A percentile compares a stretch with the other conserved stretches of the same genome.
Conservation (phyloP, 148 eudicot species). For the Rheum nobile region DNA sequence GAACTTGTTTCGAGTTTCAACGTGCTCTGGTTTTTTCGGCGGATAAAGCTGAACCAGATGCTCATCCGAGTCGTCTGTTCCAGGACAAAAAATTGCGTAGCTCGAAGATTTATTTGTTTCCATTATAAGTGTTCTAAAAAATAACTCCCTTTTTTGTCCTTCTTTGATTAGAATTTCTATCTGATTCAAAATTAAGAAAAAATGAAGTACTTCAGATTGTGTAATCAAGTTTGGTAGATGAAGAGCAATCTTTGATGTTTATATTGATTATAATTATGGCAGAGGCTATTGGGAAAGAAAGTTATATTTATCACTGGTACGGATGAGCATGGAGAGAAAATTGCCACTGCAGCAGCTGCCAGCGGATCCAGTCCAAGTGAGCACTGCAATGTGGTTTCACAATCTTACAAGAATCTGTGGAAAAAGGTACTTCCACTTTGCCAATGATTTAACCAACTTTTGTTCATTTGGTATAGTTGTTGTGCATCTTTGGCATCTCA, state of each 20-base stretch:
- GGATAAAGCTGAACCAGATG: neutral
- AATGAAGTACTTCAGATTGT: neutral
- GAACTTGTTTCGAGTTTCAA: neutral
- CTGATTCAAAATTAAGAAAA: neutral
- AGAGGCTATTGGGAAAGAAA: constrained; percentile 78
- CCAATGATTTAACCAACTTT: constrained; percentile 1
- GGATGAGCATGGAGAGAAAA: constrained; percentile 98
- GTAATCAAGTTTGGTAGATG: neutral
- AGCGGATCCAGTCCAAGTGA: constrained; percentile 56
- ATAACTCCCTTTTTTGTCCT: too few species aligned
- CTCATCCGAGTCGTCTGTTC: neutral
- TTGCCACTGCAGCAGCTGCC: constrained; percentile 84
- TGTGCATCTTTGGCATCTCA: neutral
- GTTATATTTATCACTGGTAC: constrained; percentile 96
- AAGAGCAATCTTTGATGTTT: neutral
- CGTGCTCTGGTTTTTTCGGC: neutral
- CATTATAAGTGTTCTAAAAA: neutral
- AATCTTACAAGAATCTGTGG: constrained; percentile 74
- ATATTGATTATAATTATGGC: constrained; percentile 16
- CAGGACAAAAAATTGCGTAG: neutral
- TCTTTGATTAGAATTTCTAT: neutral
- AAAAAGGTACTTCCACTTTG: constrained; percentile 40
- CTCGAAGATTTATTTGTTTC: neutral
- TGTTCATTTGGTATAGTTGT: neutral
- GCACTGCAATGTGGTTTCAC: constrained; percentile 76